These are phyloP conservation scores for Tetracladium setigerum DNA, from an alignment of 495 filamentous ascomycete species.

Conservation along the genomic window DNA sequence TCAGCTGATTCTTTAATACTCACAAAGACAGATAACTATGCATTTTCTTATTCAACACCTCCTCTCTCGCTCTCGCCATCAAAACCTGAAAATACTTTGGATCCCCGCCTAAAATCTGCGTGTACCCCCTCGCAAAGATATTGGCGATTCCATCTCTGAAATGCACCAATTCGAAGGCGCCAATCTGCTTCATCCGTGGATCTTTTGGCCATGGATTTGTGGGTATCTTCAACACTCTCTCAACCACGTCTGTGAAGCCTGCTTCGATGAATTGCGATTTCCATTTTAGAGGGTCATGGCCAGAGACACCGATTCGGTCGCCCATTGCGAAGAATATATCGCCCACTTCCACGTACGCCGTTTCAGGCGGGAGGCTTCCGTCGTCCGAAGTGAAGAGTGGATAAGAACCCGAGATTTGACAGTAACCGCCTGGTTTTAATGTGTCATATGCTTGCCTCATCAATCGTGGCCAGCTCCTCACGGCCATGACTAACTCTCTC, in stretches of 20 bases:
- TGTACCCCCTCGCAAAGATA: background rate
- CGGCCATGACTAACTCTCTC: slow-evolving; percentile 9
- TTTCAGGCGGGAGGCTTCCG: slow-evolving; percentile 2
- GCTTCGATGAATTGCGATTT: slow-evolving; percentile 22
- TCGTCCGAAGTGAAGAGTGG: slow-evolving; percentile 13
- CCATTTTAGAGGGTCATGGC: background rate
- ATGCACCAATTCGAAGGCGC: slow-evolving; percentile 24
- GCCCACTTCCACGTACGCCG: background rate
- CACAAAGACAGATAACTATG: slow-evolving; percentile 9
- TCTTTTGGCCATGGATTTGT: slow-evolving; percentile 39
- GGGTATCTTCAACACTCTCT: slow-evolving; percentile 25
- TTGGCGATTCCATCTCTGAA: slow-evolving; percentile 5
- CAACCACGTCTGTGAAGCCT: slow-evolving; percentile 28
- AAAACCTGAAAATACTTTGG: slow-evolving; percentile 4
- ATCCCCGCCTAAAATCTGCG: background rate
- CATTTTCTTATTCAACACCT: slow-evolving; percentile 3
- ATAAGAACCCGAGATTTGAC: slow-evolving; percentile 8
- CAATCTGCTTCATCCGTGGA: slow-evolving; percentile 35
- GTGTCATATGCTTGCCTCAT: slow-evolving; percentile 13
- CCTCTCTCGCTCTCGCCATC: background rate
- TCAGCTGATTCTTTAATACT: too few species aligned
- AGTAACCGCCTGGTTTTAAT: slow-evolving; percentile 16
- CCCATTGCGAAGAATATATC: too few species aligned
- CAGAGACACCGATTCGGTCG: too few species aligned
- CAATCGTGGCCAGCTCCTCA: slow-evolving; percentile 13